These are phyloP conservation scores for Carnegiea gigantea DNA, from an alignment of 179 eudicot genomes.

Conservation along the genomic window DNA sequence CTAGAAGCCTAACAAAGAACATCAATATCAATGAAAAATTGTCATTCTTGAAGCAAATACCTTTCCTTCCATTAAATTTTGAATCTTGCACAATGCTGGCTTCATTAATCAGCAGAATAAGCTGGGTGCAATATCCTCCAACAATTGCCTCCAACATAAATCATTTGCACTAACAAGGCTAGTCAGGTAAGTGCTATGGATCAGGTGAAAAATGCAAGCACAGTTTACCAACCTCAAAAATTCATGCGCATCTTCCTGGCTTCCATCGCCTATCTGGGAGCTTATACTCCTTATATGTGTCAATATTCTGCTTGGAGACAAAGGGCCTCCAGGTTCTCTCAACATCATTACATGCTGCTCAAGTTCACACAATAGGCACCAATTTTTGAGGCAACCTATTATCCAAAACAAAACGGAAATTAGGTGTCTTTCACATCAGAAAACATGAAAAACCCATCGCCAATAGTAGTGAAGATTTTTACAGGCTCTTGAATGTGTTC, in stretches of 20 bases:
- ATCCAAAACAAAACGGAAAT: conserved; percentile 23
- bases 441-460: conserved; percentile 10
- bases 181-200: neutral
- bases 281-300: conserved; percentile 66
- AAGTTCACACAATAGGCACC: conserved; percentile 98
- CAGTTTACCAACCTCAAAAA: conserved; percentile 66
- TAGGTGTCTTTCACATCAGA: conserved; percentile 9
- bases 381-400: conserved; percentile 62
- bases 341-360: conserved; percentile 78
- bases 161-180: neutral
- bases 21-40: conserved; percentile 2
- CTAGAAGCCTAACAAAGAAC: conserved; percentile 64
- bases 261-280: conserved; percentile 86
- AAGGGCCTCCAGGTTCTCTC: conserved; percentile 74
- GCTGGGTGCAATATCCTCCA: neutral
- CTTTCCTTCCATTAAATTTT: no score
- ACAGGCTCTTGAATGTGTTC: conserved; percentile 86
- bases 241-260: conserved; percentile 99
- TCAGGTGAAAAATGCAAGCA: neutral
- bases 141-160: neutral
- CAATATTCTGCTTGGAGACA: conserved; percentile 75
- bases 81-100: neutral
- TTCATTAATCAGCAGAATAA: conserved; percentile 5
- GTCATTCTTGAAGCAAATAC: neutral
- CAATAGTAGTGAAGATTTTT: conserved; percentile 28